Base-by-base conservation (phyloP, 208 protist species). In the Crithidia sp. region DNA sequence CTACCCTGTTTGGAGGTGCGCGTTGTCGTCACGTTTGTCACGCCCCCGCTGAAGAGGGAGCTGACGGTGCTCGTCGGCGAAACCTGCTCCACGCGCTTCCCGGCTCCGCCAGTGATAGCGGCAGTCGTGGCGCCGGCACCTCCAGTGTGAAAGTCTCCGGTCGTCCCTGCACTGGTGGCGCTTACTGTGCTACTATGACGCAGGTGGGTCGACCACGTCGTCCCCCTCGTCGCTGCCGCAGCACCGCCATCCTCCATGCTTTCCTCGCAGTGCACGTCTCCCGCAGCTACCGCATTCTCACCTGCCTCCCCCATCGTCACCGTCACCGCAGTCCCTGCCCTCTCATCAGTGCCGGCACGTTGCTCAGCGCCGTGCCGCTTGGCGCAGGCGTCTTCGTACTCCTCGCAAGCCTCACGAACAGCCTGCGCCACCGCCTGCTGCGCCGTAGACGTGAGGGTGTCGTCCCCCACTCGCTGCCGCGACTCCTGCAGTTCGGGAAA, bases 21-120 rank as follows among this genome's bases (percentile, higher is more conserved):
- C 60, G 47, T 44, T 41, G 58, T 72, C 13, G 60, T 52, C 16
- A 53, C 9, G 37, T 44, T 52, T 2, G 53, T 50, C 61, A 53
- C 49, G 17, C 61, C 61, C 10, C 61, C 45, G 61, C 61, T 66
- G 61, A 66, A 66, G n/a, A 66, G 3, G 61, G 41, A 66, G 61
- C 61, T 66, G 45, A 66, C 45, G 16, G 61, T 66, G 61, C 61
- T 66, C 17, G 45, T 55, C 44, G 61, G 61, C 6, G 61, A 66
- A 41, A 66, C 28, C 61, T 53, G 43, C 61, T 66, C 61, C 17
- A 66, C 45, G 41, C 16, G 44, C 45, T 66, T 66, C 45, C 45
- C 17, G 0, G 52, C 61, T 19, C 59, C 43, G 45, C 41, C 17
- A 5, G 3, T 39, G 5, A 0, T 6, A 12, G 43, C 54, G 61